phyloP scores from a whole-genome alignment of 2,329 filamentous ascomycete species.

The Diaporthe ampelina region DNA sequence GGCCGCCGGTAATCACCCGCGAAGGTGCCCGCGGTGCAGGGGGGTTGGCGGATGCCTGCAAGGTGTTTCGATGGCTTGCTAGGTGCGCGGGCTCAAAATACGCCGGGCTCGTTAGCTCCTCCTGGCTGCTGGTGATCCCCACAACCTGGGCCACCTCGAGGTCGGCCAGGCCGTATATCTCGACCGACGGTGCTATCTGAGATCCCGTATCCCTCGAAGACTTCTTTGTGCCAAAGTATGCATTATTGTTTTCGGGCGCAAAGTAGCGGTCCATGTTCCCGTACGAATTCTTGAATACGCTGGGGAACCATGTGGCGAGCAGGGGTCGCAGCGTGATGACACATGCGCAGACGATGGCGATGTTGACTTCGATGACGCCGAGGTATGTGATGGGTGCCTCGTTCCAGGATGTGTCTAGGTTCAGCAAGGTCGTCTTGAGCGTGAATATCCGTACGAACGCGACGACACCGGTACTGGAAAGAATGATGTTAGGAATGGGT shows the following conservation, averaged over 20 bases:
- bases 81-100: constrained; percentile 32
- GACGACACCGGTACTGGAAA: constrained; percentile 46
- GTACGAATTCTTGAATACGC: constrained; percentile 31
- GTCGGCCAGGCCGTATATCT: constrained; percentile 33
- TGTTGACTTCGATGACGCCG: constrained; percentile 50
- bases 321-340: constrained; percentile 50
- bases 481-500: not conserved
- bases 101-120: not conserved
- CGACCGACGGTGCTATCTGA: constrained; percentile 1
- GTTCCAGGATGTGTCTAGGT: constrained; percentile 49
- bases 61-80: not conserved
- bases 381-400: constrained; percentile 50
- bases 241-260: not conserved
- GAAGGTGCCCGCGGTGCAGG: not conserved
- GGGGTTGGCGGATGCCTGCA: not conserved
- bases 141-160: constrained; percentile 31
- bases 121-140: constrained; percentile 25
- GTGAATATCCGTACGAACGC: constrained; percentile 50
- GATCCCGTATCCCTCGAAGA: constrained; percentile 12
- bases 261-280: constrained; percentile 25
- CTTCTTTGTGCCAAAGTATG: constrained; percentile 29
- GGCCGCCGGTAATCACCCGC: not conserved
- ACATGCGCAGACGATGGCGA: constrained; percentile 49
- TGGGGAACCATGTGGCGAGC: constrained; percentile 44
- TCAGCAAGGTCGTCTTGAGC: constrained; percentile 44